A percentile compares a stretch with the other conserved stretches of the same genome.
phyloP scores from a whole-genome alignment of 139 green algal genomes.

The Bryopsis sp. region DNA sequence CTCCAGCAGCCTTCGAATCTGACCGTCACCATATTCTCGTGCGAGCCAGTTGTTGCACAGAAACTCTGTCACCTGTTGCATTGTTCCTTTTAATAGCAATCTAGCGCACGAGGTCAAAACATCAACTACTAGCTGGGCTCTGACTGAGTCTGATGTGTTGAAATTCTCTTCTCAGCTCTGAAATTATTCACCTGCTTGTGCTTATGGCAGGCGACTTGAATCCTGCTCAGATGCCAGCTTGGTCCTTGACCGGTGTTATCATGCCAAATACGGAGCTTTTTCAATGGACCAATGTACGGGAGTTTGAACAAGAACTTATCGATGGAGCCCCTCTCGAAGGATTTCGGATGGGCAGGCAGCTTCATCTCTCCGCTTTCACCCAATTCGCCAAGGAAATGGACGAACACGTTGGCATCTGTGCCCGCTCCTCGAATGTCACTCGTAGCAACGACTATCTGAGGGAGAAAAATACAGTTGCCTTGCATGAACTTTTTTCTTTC shows the following conservation, averaged over 20 bases:
- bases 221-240: constrained; percentile 41
- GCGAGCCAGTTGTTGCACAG: neutral
- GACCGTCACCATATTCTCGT: neutral
- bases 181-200: neutral
- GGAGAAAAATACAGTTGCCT: neutral
- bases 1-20: no score
- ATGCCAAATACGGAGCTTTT: constrained; percentile 30
- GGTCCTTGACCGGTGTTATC: constrained; percentile 40
- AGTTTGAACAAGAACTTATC: constrained; percentile 33
- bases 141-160: no score
- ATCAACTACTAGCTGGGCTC: no score
- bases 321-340: constrained; percentile 36
- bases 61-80: neutral
- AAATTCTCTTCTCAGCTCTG: no score
- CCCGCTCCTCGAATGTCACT: constrained; percentile 30
- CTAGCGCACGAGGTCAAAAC: no score
- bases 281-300: constrained; percentile 24
- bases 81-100: no score
- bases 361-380: constrained; percentile 23
- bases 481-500: neutral
- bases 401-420: constrained; percentile 43
- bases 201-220: constrained; percentile 25
- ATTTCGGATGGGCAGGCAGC: constrained; percentile 28
- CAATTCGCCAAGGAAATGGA: constrained; percentile 30
- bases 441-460: constrained; percentile 36